A percentile compares a stretch with the other conserved stretches of the same genome.
Evolutionary conservation across 2,329 filamentous ascomycete genomes (phyloP).

Genomic region (Myotisia sp.): DNA sequence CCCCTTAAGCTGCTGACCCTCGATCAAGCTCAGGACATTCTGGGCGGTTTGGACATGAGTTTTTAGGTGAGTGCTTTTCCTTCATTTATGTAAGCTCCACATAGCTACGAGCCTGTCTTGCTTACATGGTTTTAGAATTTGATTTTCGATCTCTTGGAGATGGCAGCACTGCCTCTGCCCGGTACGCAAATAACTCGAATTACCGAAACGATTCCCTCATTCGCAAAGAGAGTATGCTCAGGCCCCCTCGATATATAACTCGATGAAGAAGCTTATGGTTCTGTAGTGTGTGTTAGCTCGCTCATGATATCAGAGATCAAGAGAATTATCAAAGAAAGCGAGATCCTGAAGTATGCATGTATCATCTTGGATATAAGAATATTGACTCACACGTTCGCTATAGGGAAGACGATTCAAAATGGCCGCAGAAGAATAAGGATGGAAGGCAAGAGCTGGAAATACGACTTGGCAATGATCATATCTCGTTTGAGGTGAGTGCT

Average conservation of each 20-base stretch:
- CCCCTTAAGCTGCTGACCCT: constrained; percentile 29
- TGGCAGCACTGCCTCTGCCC: constrained; percentile 78
- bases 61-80: constrained; percentile 53
- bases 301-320: constrained; percentile 87
- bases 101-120: constrained; percentile 14
- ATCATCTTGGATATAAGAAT: not conserved
- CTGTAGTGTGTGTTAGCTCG: constrained; percentile 83
- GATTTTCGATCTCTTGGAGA: constrained; percentile 89
- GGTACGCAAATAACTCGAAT: constrained; percentile 99
- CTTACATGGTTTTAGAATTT: constrained; percentile 63
- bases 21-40: constrained; percentile 76
- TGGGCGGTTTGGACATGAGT: constrained; percentile 94
- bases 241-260: not conserved
- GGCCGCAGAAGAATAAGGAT: constrained; percentile 99
- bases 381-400: constrained; percentile 2
- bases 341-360: constrained; percentile 76
- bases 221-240: constrained; percentile 84
- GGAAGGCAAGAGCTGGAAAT: constrained; percentile 95
- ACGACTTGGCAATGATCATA: constrained; percentile 82
- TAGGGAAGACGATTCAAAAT: constrained; percentile 95
- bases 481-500: constrained; percentile 74
- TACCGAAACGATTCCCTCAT: constrained; percentile 98
- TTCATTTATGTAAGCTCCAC: not conserved
- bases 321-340: constrained; percentile 89
- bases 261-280: constrained; percentile 12